phyloP scores from a whole-genome alignment of 73 alveolate genomes.

The Halteria grandinella region DNA sequence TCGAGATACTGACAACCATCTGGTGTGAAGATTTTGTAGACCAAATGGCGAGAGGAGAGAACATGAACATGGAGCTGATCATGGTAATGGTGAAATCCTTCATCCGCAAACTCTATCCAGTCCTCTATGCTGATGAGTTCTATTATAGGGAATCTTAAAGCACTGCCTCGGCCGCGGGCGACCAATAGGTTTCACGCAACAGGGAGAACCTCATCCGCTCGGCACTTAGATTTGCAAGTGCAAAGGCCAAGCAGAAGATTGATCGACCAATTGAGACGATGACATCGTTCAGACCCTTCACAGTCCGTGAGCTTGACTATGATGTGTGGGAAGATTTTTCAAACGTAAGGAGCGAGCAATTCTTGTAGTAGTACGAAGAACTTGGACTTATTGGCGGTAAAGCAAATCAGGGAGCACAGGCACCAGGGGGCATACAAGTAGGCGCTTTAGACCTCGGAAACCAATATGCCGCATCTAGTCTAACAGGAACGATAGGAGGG shows the following conservation, averaged over 20 bases:
- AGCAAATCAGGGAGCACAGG: not conserved
- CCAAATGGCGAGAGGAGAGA: not conserved
- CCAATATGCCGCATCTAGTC: not conserved
- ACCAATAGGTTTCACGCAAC: not conserved
- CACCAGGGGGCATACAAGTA: not conserved
- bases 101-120: slow-evolving; percentile 61
- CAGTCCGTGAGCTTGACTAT: slow-evolving; percentile 58
- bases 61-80: slow-evolving; percentile 24
- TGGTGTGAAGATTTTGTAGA: slow-evolving; percentile 52
- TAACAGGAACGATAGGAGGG: not conserved
- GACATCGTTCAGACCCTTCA: slow-evolving; percentile 67
- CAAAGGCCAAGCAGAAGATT: slow-evolving; percentile 1
- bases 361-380: slow-evolving; percentile 36
- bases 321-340: slow-evolving; percentile 57
- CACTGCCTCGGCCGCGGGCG: slow-evolving; percentile 48
- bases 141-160: slow-evolving; percentile 24
- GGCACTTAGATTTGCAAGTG: slow-evolving; percentile 51
- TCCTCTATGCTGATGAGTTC: slow-evolving; percentile 56
- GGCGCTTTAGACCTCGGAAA: not conserved
- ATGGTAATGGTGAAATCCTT: slow-evolving; percentile 18
- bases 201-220: slow-evolving; percentile 45
- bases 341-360: slow-evolving; percentile 22
- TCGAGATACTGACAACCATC: slow-evolving; percentile 40
- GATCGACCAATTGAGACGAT: slow-evolving; percentile 56
- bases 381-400: slow-evolving; percentile 15